These are phyloP conservation scores for Agaricus sinodeliciosus DNA, from an alignment of 768 basidiomycete genomes.

Conservation along the genomic window DNA sequence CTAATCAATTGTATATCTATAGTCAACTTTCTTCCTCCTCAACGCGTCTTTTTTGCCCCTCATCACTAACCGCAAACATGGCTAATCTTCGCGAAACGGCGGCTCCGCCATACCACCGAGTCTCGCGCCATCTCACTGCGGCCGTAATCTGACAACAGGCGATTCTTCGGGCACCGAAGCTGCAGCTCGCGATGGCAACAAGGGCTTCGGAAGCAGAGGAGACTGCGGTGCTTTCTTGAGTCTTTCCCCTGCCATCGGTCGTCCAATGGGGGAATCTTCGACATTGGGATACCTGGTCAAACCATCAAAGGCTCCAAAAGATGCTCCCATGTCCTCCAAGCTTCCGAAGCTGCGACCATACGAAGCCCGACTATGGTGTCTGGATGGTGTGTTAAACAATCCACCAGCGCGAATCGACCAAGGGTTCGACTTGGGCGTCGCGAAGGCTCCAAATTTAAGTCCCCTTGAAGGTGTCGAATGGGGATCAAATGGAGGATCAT, in stretches of 20 bases:
- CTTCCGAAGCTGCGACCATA: slow-evolving; percentile 24
- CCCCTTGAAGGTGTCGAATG: slow-evolving; percentile 79
- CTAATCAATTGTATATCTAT: slow-evolving; percentile 8
- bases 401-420: slow-evolving; percentile 39
- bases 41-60: not conserved
- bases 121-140: slow-evolving; percentile 1
- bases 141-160: slow-evolving; percentile 9
- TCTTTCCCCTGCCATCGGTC: not conserved
- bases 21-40: not conserved
- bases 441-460: slow-evolving; percentile 55
- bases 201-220: not conserved
- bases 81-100: not conserved
- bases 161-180: slow-evolving; percentile 8
- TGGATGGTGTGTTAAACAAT: slow-evolving; percentile 50
- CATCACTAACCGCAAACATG: not conserved
- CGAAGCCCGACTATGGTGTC: slow-evolving; percentile 23
- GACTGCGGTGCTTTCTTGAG: not conserved
- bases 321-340: slow-evolving; percentile 25
- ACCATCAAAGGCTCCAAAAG: slow-evolving; percentile 11
- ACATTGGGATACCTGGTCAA: slow-evolving; percentile 2
- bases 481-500: slow-evolving; percentile 67
- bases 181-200: not conserved
- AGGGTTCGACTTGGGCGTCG: slow-evolving; percentile 53
- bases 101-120: not conserved
- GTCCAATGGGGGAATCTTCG: slow-evolving; percentile 7